Base-by-base conservation (phyloP, 2,329 filamentous ascomycete genomes). In the Dactylellina drechsleri region DNA sequence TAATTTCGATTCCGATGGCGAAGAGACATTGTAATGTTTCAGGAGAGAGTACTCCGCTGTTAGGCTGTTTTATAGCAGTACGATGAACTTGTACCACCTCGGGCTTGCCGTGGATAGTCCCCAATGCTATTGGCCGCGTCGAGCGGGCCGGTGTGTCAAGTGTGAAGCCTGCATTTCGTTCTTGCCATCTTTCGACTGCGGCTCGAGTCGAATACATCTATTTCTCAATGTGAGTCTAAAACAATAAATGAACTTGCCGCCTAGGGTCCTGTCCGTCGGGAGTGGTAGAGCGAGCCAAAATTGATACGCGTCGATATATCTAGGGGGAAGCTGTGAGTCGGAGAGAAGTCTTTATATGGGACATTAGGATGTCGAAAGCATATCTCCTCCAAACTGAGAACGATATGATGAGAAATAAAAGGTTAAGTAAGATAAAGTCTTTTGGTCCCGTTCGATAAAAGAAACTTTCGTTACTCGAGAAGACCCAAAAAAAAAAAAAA, bases 141-240 rank as follows among this genome's bases (percentile, higher is more conserved):
- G 70, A 74, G 43, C 56, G 57, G 10, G 41, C 28, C 4, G 70
- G 67, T 23, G 71, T 64, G 16, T 65, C 64, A 53, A 68, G 31
- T 50, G 61, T 65, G 18, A 49, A 64, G 16, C 58, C 64, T n/a
- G 64, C 66, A 50, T 67, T 68, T 59, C 71, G 64, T 67, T 75
- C 71, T 54, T 75, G 71, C 71, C 71, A 75, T 75, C 71, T n/a
- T 26, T 52, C 57, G 7, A 75, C 64, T 13, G 71, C 64, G 20
- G 71, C 58, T 60, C 71, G 49, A 43, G 52, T 75, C 36, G 71
- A 68, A 68, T 75, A 75, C 71, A 75, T 75, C 31, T 59, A 75
- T 57, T 47, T 50, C 20, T 40, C 36, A 40, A 16, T 43, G 4
- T 54, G 41, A 36, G n/a, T 16, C 52, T 31, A 6, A 43, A 16